phyloP scores from a whole-genome alignment of 192 early-diverging fungal species.

The Rhizoclosmatium globosum region DNA sequence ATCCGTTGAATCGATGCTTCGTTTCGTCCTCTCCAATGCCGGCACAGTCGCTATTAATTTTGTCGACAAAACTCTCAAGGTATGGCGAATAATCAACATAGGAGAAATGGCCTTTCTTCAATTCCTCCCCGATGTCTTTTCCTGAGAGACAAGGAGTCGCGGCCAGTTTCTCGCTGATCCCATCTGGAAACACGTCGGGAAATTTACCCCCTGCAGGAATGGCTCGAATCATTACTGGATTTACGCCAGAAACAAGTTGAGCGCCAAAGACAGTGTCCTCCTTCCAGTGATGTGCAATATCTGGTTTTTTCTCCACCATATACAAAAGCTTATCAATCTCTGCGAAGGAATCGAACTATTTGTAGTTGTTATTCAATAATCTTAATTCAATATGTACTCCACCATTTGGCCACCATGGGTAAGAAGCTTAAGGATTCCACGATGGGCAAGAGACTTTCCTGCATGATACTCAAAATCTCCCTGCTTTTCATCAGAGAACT shows the following conservation, averaged over 20 bases:
- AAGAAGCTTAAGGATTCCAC: no score
- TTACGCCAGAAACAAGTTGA: conserved; percentile 12
- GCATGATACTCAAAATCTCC: neutral
- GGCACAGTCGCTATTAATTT: neutral
- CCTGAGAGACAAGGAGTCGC: neutral
- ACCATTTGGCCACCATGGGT: no score
- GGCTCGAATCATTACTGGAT: conserved; percentile 5
- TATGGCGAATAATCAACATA: conserved; percentile 3
- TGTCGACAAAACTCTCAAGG: neutral
- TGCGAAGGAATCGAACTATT: neutral
- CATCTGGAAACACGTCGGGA: neutral
- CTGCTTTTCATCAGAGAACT: neutral
- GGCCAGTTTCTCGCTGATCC: neutral
- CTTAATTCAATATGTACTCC: neutral
- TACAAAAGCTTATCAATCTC: neutral
- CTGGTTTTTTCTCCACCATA: neutral
- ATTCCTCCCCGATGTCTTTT: conserved; percentile 7
- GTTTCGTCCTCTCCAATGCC: neutral
- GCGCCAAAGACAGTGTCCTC: conserved; percentile 18
- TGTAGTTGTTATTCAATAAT: neutral
- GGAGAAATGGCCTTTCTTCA: neutral
- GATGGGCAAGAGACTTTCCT: neutral
- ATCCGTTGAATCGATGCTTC: neutral
- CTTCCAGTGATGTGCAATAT: conserved; percentile 1
- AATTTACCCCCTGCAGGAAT: neutral